Evolutionary conservation across 257 asterid species (phyloP).

Genomic region (Solanum corneliomulleri): DNA sequence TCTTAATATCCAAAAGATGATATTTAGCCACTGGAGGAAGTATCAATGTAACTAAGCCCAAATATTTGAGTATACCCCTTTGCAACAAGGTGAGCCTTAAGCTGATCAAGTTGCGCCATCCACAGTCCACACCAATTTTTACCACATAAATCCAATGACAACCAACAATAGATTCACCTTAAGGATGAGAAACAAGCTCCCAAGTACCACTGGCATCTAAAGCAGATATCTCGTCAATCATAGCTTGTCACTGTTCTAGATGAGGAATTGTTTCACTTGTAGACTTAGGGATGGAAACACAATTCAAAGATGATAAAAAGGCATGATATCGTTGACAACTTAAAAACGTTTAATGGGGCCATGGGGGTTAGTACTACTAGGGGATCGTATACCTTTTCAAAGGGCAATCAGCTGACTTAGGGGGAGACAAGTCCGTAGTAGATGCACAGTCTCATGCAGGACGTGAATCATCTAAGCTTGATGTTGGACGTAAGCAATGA

Average conservation of each 20-base stretch:
- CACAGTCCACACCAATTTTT: background rate
- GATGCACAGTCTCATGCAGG: background rate
- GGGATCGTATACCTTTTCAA: background rate
- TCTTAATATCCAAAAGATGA: background rate
- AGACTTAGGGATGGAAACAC: background rate
- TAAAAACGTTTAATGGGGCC: background rate
- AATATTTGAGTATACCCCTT: background rate
- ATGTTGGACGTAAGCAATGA: background rate
- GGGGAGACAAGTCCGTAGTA: background rate
- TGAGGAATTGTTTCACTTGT: background rate
- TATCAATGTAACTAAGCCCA: background rate
- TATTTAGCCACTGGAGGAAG: background rate
- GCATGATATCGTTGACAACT: background rate
- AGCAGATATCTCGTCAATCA: background rate
- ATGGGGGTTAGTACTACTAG: background rate
- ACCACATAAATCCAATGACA: background rate
- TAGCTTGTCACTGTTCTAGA: background rate
- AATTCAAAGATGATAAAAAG: background rate
- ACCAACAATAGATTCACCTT: background rate
- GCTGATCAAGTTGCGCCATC: background rate
- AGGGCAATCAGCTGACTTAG: background rate
- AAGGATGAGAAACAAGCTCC: background rate
- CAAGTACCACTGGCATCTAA: background rate
- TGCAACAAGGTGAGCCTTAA: background rate
- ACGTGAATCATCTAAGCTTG: background rate